Evolutionary conservation across 371 early-diverging fungal genomes (phyloP), one percentile per base, ranked within the genome.

Genomic region (Mucor velutinosus): DNA sequence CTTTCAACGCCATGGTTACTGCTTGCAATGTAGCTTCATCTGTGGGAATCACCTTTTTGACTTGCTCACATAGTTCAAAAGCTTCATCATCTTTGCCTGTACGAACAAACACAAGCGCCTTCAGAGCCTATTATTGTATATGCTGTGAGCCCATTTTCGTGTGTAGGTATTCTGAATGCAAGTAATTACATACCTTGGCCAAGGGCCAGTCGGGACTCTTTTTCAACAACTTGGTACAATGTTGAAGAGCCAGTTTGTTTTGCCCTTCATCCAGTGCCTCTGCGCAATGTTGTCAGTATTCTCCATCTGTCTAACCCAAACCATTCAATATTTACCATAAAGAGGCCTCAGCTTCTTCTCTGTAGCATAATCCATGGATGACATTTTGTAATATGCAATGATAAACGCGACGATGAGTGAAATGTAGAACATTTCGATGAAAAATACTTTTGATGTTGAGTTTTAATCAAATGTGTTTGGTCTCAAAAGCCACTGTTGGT

Each of bases 1-100:
- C 83, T 37, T 89, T 82, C 61, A 87, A 90, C 4, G 91, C 87
- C 83, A 91, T 79, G 10, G 89, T 84, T 7, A 93, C 63, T 3
- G 94, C 90, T 66, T 94, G 93, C 27, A 94, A 77, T 0, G 92
- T 88, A 23, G 90, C 77, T 33, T 89, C 87, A 67, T 94, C 95
- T 3, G 84, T 87, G 12, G 94, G 89, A 25, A 88, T 82, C 0
- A 79, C 70, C 57, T 85, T 84, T 60, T 88, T 87, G 14, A 97
- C 86, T 66, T 91, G 87, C 19, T 81, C 72, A 49, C 92, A 92
- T n/a, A 95, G 64, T n/a, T 79, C 77, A 37, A 85, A 62, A 0
- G 94, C 94, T 67, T 94, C 93, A 4, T 89, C 85, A 19, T 77
- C 73, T 57, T 85, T 85, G 17, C 93, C 95, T 1, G 82, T 76